Conservation (phyloP, 805 yeast species). For the Priceomyces fermenticarens region DNA sequence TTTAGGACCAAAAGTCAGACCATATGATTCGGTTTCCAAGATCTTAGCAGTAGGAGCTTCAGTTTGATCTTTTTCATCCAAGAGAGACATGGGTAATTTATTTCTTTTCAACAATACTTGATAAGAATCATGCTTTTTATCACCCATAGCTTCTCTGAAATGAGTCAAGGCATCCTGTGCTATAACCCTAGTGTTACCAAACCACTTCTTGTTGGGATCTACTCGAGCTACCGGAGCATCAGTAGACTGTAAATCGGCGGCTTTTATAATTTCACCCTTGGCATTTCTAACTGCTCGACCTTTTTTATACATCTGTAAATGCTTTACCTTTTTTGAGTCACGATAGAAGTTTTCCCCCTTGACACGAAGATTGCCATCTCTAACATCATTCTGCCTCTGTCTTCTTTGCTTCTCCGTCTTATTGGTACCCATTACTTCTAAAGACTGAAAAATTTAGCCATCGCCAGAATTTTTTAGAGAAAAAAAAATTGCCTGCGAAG, state of each 20-base stretch:
- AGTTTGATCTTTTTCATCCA: constrained; percentile 79
- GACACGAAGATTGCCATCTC: constrained; percentile 88
- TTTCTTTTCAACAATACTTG: constrained; percentile 86
- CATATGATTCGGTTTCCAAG: constrained; percentile 83
- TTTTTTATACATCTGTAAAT: constrained; percentile 86
- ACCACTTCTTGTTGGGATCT: constrained; percentile 96
- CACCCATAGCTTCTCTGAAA: constrained; percentile 92
- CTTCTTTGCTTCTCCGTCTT: constrained; percentile 91
- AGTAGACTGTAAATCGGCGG: constrained; percentile 84
- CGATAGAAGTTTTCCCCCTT: constrained; percentile 96
- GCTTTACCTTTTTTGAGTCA: constrained; percentile 90
- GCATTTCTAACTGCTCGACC: constrained; percentile 87
- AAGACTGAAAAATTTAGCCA: neutral
- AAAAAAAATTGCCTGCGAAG: no score
- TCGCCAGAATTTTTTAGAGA: no score
- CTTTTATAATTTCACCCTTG: constrained; percentile 79
- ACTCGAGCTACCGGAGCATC: constrained; percentile 90
- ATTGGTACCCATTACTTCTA: constrained; percentile 90
- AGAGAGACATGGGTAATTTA: constrained; percentile 90
- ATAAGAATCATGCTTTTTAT: constrained; percentile 73
- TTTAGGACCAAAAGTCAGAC: constrained; percentile 88
- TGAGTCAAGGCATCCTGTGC: constrained; percentile 95
- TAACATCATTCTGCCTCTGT: constrained; percentile 71
- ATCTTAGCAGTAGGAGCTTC: constrained; percentile 78
- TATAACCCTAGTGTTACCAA: constrained; percentile 94